phyloP scores from a whole-genome alignment of 129 eudicot genomes.

The Tanacetum coccineum region DNA sequence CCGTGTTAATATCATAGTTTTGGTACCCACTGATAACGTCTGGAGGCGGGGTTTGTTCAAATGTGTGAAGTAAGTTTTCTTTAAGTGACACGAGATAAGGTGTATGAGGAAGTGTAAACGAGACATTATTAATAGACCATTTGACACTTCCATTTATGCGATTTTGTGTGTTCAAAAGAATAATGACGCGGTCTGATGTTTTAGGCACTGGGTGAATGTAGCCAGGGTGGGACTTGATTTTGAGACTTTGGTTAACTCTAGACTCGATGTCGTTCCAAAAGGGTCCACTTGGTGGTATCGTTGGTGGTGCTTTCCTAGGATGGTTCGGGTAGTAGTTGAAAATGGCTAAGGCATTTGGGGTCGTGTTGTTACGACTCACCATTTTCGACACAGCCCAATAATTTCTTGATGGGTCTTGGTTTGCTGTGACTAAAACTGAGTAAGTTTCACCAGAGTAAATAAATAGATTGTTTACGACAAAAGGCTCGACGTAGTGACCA shows the following conservation, averaged over 20 bases:
- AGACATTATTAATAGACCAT: constrained; percentile 81
- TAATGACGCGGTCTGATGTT: constrained; percentile 52
- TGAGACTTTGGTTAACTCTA: constrained; percentile 52
- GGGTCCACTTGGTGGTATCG: constrained; percentile 67
- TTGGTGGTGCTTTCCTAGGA: constrained; percentile 54
- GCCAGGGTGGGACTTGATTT: constrained; percentile 47
- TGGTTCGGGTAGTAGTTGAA: constrained; percentile 87
- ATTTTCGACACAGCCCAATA: constrained; percentile 68
- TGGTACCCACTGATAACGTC: constrained; percentile 29
- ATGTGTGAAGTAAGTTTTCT: constrained; percentile 38
- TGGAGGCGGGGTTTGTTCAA: constrained; percentile 66
- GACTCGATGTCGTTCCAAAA: constrained; percentile 44
- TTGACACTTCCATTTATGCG: constrained; percentile 38
- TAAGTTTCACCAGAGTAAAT: constrained; percentile 97
- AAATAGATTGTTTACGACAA: constrained; percentile 64
- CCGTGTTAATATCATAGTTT: constrained; percentile 49
- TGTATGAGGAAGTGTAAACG: constrained; percentile 60
- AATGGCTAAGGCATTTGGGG: constrained; percentile 64
- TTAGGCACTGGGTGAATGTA: constrained; percentile 53
- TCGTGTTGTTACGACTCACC: constrained; percentile 50
- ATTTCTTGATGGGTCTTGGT: constrained; percentile 74
- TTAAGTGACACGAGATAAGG: constrained; percentile 70
- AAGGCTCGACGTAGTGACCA: constrained; percentile 79
- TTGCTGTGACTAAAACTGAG: constrained; percentile 72
- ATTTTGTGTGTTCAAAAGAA: constrained; percentile 80